phyloP scores from a whole-genome alignment of 768 basidiomycete genomes.

The Mycena rebaudengoi region DNA sequence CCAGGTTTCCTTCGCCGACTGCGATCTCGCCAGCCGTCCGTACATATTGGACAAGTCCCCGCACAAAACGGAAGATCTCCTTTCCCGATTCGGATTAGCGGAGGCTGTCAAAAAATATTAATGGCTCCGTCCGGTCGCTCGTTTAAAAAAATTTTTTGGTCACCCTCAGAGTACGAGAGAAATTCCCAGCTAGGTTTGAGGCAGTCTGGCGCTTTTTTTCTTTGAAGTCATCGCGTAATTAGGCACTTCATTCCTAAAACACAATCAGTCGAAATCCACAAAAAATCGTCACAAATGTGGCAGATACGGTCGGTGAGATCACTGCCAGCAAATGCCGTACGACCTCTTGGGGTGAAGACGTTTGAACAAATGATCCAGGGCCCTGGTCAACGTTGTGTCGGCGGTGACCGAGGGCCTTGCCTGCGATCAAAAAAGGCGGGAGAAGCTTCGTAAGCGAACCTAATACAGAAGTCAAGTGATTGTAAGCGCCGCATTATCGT shows the following conservation, averaged over 20 bases:
- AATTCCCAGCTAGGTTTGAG: no score
- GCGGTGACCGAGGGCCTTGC: conserved; percentile 17
- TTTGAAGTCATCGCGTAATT: no score
- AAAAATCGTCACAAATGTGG: background rate
- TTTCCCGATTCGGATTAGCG: background rate
- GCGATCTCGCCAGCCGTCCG: no score
- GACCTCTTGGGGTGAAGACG: no score
- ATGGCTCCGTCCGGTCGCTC: no score
- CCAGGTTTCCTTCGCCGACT: no score
- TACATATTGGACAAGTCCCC: background rate
- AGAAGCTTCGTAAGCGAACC: conserved; percentile 16
- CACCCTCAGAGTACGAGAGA: no score
- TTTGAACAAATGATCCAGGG: conserved; percentile 1
- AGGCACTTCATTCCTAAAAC: no score
- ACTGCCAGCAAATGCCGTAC: background rate
- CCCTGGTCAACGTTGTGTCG: background rate
- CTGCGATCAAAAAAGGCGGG: conserved; percentile 23
- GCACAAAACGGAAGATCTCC: conserved; percentile 3
- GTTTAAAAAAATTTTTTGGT: no score
- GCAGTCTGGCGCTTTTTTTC: no score
- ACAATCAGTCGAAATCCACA: conserved; percentile 10
- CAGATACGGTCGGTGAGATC: background rate
- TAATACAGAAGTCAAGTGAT: conserved; percentile 22
- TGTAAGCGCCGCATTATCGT: conserved; percentile 5
- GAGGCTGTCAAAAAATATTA: no score